Conservation (phyloP, 139 green algal genomes). For the Penium margaritaceum region DNA sequence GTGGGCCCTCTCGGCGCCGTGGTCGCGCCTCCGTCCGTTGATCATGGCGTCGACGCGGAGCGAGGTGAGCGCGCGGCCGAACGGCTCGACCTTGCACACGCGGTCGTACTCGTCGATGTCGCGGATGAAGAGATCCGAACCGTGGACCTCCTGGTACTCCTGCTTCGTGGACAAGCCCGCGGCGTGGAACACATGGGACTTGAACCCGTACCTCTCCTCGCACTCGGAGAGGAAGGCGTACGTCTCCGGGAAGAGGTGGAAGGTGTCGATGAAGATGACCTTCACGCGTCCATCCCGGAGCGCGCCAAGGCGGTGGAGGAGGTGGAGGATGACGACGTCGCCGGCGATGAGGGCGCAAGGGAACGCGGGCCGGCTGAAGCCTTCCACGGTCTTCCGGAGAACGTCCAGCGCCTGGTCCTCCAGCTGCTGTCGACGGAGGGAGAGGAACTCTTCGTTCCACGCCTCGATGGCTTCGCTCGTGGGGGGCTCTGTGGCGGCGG, state of each 20-base stretch:
- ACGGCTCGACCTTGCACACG: slow-evolving; percentile 65
- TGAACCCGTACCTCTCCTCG: slow-evolving; percentile 23
- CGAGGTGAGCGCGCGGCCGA: slow-evolving; percentile 46
- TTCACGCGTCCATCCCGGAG: slow-evolving; percentile 38
- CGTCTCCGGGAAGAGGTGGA: slow-evolving; percentile 59
- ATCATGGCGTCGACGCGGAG: slow-evolving; percentile 54
- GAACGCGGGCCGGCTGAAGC: too few species aligned
- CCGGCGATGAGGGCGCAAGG: too few species aligned
- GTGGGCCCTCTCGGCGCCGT: slow-evolving; percentile 53
- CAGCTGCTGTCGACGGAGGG: too few species aligned
- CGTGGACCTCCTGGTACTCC: slow-evolving; percentile 57
- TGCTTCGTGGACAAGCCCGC: not conserved
- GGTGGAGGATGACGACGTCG: slow-evolving; percentile 56
- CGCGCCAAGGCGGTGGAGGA: slow-evolving; percentile 50
- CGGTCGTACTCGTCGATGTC: slow-evolving; percentile 61
- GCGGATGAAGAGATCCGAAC: slow-evolving; percentile 57
- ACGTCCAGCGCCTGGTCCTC: too few species aligned
- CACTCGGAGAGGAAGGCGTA: slow-evolving; percentile 50
- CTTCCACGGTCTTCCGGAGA: too few species aligned
- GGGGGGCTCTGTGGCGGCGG: too few species aligned
- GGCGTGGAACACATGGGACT: not conserved
- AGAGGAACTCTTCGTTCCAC: too few species aligned
- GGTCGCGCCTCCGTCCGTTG: slow-evolving; percentile 54
- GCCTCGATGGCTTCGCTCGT: too few species aligned
- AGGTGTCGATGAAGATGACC: slow-evolving; percentile 59